phyloP scores from a whole-genome alignment of 2,329 filamentous ascomycete species.

The Penicillium sp. region DNA sequence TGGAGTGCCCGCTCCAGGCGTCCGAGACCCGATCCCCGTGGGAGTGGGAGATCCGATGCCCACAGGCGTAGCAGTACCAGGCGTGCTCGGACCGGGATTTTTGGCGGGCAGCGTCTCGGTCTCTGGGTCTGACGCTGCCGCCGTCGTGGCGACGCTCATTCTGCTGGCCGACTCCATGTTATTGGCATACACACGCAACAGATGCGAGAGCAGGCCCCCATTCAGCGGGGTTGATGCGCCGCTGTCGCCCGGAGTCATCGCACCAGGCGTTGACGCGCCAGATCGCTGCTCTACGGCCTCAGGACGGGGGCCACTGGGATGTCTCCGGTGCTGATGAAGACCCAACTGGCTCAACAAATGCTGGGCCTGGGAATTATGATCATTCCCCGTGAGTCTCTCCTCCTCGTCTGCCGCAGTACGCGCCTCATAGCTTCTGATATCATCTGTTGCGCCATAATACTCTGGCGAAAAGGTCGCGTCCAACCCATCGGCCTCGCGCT shows the following conservation, averaged over 20 bases:
- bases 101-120: slow-evolving; percentile 19
- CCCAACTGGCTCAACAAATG: slow-evolving; percentile 24
- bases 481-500: slow-evolving; percentile 26
- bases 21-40: neutral
- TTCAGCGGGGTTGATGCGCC: slow-evolving; percentile 21
- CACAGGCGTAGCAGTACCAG: neutral
- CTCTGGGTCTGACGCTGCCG: slow-evolving; percentile 20
- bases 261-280: slow-evolving; percentile 19
- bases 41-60: neutral
- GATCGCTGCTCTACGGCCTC: slow-evolving; percentile 17
- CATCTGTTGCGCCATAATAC: slow-evolving; percentile 27
- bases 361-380: slow-evolving; percentile 26
- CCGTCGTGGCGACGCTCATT: slow-evolving; percentile 22
- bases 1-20: slow-evolving; percentile 12
- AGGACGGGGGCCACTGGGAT: neutral
- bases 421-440: slow-evolving; percentile 21
- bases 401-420: slow-evolving; percentile 26
- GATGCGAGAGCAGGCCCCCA: slow-evolving; percentile 65
- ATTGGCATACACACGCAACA: slow-evolving; percentile 68
- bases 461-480: slow-evolving; percentile 24
- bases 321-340: slow-evolving; percentile 3
- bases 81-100: slow-evolving; percentile 12
- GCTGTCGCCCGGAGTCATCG: slow-evolving; percentile 18
- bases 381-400: slow-evolving; percentile 5
- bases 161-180: slow-evolving; percentile 39